These are phyloP conservation scores for Nemania abortiva DNA, from an alignment of 2,329 filamentous ascomycete species.

Conservation along the genomic window DNA sequence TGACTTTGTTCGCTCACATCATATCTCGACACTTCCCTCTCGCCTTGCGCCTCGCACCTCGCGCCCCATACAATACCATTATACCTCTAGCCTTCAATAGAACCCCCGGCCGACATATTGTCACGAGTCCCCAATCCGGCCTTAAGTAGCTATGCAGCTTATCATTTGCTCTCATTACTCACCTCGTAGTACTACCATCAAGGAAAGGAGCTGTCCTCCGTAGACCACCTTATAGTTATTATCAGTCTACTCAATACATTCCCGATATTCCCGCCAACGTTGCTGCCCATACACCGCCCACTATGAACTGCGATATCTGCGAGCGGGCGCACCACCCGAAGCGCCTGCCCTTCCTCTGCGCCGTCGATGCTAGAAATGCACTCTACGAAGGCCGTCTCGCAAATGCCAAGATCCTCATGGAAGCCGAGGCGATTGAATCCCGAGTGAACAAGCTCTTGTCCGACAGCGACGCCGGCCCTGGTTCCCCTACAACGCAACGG, in stretches of 20 bases:
- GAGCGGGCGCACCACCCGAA: constrained; percentile 65
- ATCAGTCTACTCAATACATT: neutral
- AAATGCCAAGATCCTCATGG: constrained; percentile 69
- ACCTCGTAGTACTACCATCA: constrained; percentile 13
- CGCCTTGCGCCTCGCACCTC: constrained; percentile 15
- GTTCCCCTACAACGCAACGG: constrained; percentile 45
- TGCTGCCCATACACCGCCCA: constrained; percentile 38
- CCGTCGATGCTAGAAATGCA: constrained; percentile 75
- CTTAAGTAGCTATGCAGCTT: constrained; percentile 42
- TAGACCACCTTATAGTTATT: constrained; percentile 12
- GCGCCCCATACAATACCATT: constrained; percentile 21
- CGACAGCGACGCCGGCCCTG: constrained; percentile 38
- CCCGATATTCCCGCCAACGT: neutral
- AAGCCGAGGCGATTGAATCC: constrained; percentile 68
- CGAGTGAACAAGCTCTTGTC: constrained; percentile 61
- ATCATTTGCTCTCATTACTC: constrained; percentile 26
- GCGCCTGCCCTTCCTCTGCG: constrained; percentile 74
- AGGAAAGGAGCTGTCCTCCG: constrained; percentile 29
- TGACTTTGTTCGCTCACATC: constrained; percentile 18
- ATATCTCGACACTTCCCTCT: constrained; percentile 17
- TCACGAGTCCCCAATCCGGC: constrained; percentile 33
- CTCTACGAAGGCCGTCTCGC: constrained; percentile 75
- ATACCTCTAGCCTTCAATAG: neutral
- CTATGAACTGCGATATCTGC: constrained; percentile 79
- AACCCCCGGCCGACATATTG: constrained; percentile 1